Percentiles rank a stretch among this genome's conserved stretches.
These are phyloP conservation scores for Stylosanthes scabra DNA, from an alignment of 331 rosid genomes.

Conservation along the genomic window DNA sequence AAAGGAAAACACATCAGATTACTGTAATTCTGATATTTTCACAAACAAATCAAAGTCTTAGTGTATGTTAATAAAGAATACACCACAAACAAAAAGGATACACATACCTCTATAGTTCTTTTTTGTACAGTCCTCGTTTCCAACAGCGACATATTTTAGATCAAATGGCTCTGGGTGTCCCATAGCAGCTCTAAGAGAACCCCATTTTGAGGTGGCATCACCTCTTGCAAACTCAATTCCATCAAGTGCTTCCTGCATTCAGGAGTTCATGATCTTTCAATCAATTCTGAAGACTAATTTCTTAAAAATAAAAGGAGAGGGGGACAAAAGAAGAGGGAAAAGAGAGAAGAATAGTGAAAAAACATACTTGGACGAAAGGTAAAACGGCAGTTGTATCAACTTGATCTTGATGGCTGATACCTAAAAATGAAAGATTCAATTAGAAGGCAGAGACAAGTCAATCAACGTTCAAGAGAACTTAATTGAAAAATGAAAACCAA, in stretches of 20 bases:
- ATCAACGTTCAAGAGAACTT: neutral
- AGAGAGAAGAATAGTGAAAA: neutral
- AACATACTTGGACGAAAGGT: conserved; percentile 50
- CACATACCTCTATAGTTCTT: conserved; percentile 39
- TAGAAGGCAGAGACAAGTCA: conserved; percentile 35
- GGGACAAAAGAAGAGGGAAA: neutral
- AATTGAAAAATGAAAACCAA: conserved; percentile 10
- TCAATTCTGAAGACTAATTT: conserved; percentile 1
- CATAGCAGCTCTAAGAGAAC: conserved; percentile 82
- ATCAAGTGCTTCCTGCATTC: conserved; percentile 71
- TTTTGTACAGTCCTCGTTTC: conserved; percentile 69
- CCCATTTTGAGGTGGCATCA: conserved; percentile 78
- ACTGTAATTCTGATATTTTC: neutral
- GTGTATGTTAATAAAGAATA: conserved; percentile 12
- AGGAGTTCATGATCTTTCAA: conserved; percentile 28
- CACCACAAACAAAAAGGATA: conserved; percentile 19
- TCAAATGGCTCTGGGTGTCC: conserved; percentile 89
- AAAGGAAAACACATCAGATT: conserved; percentile 9
- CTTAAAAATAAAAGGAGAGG: neutral
- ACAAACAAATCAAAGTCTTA: conserved; percentile 3
- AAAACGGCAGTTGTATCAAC: conserved; percentile 36
- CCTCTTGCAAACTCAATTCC: no score
- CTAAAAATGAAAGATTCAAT: conserved; percentile 42
- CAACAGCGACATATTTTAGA: conserved; percentile 79
- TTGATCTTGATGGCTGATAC: conserved; percentile 51